A percentile compares a stretch with the other conserved stretches of the same genome.
phyloP scores from a whole-genome alignment of 495 filamentous ascomycete species.

The Lichina pygmaea region DNA sequence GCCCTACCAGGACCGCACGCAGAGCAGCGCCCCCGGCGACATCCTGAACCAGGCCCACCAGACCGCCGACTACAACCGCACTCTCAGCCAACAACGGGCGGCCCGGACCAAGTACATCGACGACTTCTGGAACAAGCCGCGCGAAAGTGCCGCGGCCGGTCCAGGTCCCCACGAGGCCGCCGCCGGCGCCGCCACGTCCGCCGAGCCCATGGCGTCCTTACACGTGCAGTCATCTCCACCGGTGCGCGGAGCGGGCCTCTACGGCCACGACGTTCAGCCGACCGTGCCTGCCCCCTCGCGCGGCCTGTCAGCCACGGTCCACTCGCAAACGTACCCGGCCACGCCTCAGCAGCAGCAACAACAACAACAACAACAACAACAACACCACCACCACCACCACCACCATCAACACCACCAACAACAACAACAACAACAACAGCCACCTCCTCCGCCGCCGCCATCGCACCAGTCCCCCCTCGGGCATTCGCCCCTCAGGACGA shows the following conservation, averaged over 20 bases:
- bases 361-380: conserved; percentile 15
- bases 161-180: background rate
- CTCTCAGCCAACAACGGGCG: conserved; percentile 42
- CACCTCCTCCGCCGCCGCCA: conserved; percentile 5
- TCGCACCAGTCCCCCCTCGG: conserved; percentile 20
- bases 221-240: background rate
- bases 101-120: conserved; percentile 52
- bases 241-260: background rate
- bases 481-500: conserved; percentile 23
- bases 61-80: conserved; percentile 73
- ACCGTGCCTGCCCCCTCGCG: conserved; percentile 4
- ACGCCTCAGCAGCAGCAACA: conserved; percentile 15
- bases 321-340: conserved; percentile 3
- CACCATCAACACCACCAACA: conserved; percentile 23
- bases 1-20: conserved; percentile 67
- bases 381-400: conserved; percentile 29
- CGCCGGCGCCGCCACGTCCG: background rate
- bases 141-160: conserved; percentile 29
- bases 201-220: background rate
- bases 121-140: conserved; percentile 49
- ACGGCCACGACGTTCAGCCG: background rate
- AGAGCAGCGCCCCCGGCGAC: conserved; percentile 53
- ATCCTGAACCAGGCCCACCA: conserved; percentile 71
- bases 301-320: conserved; percentile 5
- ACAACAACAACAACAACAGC: conserved; percentile 10